Conservation (phyloP, 495 filamentous ascomycete species). For the Thermothielavioides terrestris region DNA sequence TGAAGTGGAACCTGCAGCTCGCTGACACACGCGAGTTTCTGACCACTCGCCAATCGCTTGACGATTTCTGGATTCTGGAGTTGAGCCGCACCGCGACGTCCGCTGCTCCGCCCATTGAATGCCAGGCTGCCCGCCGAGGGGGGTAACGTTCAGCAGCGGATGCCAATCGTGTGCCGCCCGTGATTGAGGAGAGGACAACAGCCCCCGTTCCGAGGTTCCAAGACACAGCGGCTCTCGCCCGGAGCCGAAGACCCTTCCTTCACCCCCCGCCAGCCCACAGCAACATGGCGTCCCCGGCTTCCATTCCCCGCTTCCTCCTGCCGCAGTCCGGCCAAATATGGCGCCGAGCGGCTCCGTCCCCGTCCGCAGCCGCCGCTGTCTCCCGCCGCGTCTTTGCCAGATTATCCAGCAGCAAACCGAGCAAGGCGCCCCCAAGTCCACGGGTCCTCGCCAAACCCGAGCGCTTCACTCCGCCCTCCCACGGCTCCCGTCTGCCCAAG, state of each 20-base stretch:
- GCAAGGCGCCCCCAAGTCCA: conserved; percentile 11
- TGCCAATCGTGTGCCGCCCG: no score
- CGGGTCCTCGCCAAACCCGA: conserved; percentile 68
- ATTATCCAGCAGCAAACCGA: conserved; percentile 6
- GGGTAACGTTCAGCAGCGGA: no score
- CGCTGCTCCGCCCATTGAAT: background rate
- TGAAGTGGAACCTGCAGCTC: conserved; percentile 2
- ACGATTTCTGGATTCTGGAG: no score
- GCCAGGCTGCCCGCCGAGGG: background rate
- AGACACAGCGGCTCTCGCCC: no score
- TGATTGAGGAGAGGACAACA: no score
- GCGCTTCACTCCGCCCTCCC: conserved; percentile 79
- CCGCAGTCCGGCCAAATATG: conserved; percentile 42
- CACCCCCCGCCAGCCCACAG: background rate
- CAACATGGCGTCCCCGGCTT: conserved; percentile 29
- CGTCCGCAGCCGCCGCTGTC: background rate
- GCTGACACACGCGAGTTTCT: conserved; percentile 11
- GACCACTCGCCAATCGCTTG: conserved; percentile 3
- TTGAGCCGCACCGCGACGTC: conserved; percentile 16
- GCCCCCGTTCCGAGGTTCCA: no score
- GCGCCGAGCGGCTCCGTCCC: conserved; percentile 19
- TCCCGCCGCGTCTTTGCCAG: conserved; percentile 6
- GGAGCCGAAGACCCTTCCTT: no score
- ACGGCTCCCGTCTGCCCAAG: conserved; percentile 53
- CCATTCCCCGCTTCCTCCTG: conserved; percentile 48